Conservation (phyloP, 1,284 basidiomycete species). For the Moesziomyces parantarcticus region DNA sequence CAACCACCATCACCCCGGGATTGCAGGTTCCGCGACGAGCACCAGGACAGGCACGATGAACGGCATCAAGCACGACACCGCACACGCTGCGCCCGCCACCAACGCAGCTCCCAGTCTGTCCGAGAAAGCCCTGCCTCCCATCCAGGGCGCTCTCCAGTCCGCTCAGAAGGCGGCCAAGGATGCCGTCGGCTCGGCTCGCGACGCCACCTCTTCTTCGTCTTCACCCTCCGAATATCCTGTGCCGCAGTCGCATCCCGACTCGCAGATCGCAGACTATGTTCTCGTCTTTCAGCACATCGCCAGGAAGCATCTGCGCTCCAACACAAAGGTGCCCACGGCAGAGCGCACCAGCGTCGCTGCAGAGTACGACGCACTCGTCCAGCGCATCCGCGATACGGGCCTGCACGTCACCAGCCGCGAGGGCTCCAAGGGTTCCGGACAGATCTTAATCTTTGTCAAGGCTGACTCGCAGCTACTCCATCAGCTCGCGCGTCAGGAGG, state of each 20-base stretch:
- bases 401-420: conserved; percentile 57
- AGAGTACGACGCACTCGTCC: conserved; percentile 52
- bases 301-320: conserved; percentile 33
- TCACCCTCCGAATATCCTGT: conserved; percentile 14
- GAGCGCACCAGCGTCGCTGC: conserved; percentile 31
- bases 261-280: conserved; percentile 57
- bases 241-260: conserved; percentile 28
- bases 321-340: conserved; percentile 36
- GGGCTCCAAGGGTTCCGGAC: conserved; percentile 34
- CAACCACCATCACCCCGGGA: too few relatives aligned
- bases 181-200: conserved; percentile 3
- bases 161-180: conserved; percentile 12
- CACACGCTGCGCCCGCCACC: conserved; percentile 2
- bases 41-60: conserved; percentile 18
- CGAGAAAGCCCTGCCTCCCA: conserved; percentile 35
- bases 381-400: conserved; percentile 40
- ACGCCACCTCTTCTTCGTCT: background rate
- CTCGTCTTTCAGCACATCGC: conserved; percentile 58
- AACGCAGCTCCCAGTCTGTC: conserved; percentile 19
- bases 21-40: too few relatives aligned
- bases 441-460: conserved; percentile 61
- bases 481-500: conserved; percentile 32
- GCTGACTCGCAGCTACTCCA: conserved; percentile 37
- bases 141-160: conserved; percentile 21
- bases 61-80: conserved; percentile 26